A percentile compares a stretch with the other conserved stretches of the same genome.
Evolutionary conservation across 1,139 yeast genomes (phyloP).

Genomic region (Diutina scorzettiae): DNA sequence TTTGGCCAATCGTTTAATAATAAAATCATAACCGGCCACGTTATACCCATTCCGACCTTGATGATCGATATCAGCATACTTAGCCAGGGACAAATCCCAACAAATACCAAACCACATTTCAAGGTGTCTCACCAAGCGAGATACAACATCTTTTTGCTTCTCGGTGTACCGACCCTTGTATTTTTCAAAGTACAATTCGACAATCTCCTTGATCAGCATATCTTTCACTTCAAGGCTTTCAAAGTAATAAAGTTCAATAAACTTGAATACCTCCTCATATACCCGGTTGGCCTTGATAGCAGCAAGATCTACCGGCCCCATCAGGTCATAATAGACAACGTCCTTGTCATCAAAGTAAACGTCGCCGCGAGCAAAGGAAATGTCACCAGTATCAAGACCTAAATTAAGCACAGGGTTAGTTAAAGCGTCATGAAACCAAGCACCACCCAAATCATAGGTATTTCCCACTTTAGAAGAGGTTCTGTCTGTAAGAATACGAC

Average conservation of each 20-base stretch:
- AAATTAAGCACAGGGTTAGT: conserved; percentile 40
- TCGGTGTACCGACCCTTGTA: conserved; percentile 36
- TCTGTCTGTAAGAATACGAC: conserved; percentile 25
- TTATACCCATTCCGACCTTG: conserved; percentile 68
- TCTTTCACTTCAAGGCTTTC: conserved; percentile 34
- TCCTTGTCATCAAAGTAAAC: conserved; percentile 43
- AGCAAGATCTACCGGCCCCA: conserved; percentile 18
- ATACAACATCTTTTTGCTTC: conserved; percentile 38
- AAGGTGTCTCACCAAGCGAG: conserved; percentile 39
- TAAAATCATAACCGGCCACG: conserved; percentile 41
- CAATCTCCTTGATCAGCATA: conserved; percentile 36
- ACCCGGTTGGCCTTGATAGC: conserved; percentile 25
- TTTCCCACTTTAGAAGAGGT: conserved; percentile 21
- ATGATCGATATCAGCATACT: conserved; percentile 51
- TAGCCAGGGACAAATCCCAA: conserved; percentile 56
- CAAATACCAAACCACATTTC: conserved; percentile 77
- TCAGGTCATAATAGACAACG: conserved; percentile 24
- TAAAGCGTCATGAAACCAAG: conserved; percentile 82
- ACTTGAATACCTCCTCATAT: conserved; percentile 47
- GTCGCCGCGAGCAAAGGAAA: conserved; percentile 18
- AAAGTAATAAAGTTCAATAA: conserved; percentile 41
- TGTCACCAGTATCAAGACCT: conserved; percentile 14
- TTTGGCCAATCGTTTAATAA: conserved; percentile 33
- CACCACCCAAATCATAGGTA: conserved; percentile 67
- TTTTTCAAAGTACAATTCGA: conserved; percentile 32